A percentile compares a stretch with the other conserved stretches of the same genome.
Evolutionary conservation across 2,329 filamentous ascomycete species (phyloP).

Genomic region (Calonectria hongkongensis): DNA sequence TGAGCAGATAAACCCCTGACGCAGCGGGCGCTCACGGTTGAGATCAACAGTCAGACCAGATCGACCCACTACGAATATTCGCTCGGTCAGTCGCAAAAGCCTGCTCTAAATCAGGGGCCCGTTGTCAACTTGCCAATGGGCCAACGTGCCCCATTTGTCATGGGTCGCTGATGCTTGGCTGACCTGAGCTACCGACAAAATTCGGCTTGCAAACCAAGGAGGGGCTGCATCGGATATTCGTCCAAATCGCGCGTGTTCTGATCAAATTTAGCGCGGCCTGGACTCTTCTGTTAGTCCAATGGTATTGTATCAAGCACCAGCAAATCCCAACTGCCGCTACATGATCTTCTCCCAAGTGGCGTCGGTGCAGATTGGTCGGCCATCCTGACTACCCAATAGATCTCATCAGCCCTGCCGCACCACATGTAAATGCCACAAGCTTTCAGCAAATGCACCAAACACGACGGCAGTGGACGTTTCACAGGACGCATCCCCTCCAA

Average conservation of each 20-base stretch:
- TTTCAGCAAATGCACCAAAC: not conserved
- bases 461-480: slow-evolving; percentile 28
- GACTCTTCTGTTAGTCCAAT: slow-evolving; percentile 9
- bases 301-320: slow-evolving; percentile 15
- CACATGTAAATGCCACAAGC: slow-evolving; percentile 12
- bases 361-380: not conserved
- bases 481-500: slow-evolving; percentile 11
- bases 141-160: slow-evolving; percentile 40
- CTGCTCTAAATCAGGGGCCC: slow-evolving; percentile 31
- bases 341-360: slow-evolving; percentile 13
- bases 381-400: not conserved
- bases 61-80: slow-evolving; percentile 45
- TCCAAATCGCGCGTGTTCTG: slow-evolving; percentile 39
- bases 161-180: slow-evolving; percentile 46
- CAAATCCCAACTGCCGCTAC: slow-evolving; percentile 9
- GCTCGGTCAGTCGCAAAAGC: slow-evolving; percentile 35
- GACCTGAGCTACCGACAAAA: slow-evolving; percentile 42
- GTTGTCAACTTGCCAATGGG: slow-evolving; percentile 29
- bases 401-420: not conserved
- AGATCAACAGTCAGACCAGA: slow-evolving; percentile 49
- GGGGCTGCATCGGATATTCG: slow-evolving; percentile 39
- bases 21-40: slow-evolving; percentile 41
- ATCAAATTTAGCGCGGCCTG: slow-evolving; percentile 26
- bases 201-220: slow-evolving; percentile 44
- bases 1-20: slow-evolving; percentile 51